phyloP scores from a whole-genome alignment of 139 green algal genomes.

The Micractinium conductrix region DNA sequence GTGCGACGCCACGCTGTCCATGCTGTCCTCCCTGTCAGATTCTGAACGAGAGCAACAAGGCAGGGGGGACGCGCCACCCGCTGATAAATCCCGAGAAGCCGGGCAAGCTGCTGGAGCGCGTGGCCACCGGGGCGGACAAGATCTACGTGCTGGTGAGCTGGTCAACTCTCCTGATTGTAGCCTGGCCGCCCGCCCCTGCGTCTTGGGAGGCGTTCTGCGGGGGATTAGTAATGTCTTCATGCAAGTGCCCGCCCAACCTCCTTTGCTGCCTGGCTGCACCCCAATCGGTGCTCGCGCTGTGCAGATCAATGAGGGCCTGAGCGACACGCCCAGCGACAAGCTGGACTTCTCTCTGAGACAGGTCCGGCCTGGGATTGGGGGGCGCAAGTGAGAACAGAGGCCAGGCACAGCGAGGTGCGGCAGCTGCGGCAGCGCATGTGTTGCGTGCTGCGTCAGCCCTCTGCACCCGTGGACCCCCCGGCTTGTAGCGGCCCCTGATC shows the following conservation, averaged over 20 bases:
- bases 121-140: conserved; percentile 70
- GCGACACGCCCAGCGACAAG: conserved; percentile 54
- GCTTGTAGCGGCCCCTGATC: too few species aligned
- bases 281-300: neutral
- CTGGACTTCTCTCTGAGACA: conserved; percentile 75
- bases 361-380: too few species aligned
- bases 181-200: too few species aligned
- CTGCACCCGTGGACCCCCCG: too few species aligned
- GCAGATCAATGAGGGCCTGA: conserved; percentile 80
- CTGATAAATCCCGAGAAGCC: conserved; percentile 59
- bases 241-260: too few species aligned
- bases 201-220: too few species aligned
- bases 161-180: neutral
- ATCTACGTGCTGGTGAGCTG: conserved; percentile 61
- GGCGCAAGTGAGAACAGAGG: too few species aligned
- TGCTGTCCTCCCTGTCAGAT: neutral
- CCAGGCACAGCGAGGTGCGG: too few species aligned
- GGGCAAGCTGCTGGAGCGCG: conserved; percentile 69
- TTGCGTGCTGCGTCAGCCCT: too few species aligned
- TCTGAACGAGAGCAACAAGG: conserved; percentile 24
- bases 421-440: too few species aligned
- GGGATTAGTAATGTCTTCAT: neutral
- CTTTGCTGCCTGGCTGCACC: neutral
- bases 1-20: neutral
- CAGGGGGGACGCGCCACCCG: conserved; percentile 46